A percentile compares a stretch with the other conserved stretches of the same genome.
Evolutionary conservation across 805 yeast genomes (phyloP).

Genomic region (Metschnikowia drakensbergensis): DNA sequence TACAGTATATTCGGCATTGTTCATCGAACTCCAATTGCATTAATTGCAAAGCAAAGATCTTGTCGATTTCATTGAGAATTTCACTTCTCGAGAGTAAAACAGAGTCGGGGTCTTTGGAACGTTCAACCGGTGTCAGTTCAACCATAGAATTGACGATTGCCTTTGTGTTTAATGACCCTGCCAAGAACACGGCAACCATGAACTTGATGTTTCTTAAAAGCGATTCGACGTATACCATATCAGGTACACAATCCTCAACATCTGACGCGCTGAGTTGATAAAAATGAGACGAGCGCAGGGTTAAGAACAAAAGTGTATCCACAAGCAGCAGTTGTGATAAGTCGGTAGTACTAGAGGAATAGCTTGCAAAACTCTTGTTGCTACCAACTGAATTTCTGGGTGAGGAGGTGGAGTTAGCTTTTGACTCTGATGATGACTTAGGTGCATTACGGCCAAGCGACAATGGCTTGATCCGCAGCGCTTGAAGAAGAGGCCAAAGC

Average conservation of each 20-base stretch:
- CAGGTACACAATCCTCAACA: constrained; percentile 77
- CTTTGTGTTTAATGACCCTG: constrained; percentile 40
- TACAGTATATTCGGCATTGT: constrained; percentile 60
- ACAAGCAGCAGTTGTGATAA: constrained; percentile 27
- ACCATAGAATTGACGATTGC: constrained; percentile 44
- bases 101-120: constrained; percentile 5
- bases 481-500: constrained; percentile 31
- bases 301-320: constrained; percentile 31
- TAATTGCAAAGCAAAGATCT: constrained; percentile 34
- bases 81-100: constrained; percentile 31
- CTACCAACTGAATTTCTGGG: constrained; percentile 36
- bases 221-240: constrained; percentile 69
- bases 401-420: constrained; percentile 17
- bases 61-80: constrained; percentile 39
- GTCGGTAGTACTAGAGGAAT: constrained; percentile 29
- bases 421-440: constrained; percentile 41
- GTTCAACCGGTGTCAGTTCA: constrained; percentile 3
- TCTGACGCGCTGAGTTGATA: constrained; percentile 48
- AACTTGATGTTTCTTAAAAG: constrained; percentile 61
- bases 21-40: constrained; percentile 37
- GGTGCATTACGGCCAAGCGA: constrained; percentile 35
- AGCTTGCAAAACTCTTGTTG: constrained; percentile 20
- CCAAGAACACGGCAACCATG: constrained; percentile 49
- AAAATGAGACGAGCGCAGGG: constrained; percentile 25
- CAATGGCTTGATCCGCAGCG: constrained; percentile 24